Evolutionary conservation across 1,284 basidiomycete genomes (phyloP).

Genomic region (Trichosporon sp.): DNA sequence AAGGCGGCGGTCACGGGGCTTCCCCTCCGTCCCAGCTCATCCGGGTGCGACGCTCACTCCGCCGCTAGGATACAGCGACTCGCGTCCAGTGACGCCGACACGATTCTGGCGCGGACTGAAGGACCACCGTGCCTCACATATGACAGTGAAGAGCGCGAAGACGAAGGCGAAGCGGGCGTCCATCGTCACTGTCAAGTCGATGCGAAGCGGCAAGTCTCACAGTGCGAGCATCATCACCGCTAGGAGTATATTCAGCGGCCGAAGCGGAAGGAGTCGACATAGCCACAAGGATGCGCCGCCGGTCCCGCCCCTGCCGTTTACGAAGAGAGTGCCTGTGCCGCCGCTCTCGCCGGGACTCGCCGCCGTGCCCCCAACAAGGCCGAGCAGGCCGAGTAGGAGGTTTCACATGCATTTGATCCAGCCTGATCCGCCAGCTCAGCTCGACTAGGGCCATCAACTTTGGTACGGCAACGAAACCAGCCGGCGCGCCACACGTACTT

Average conservation of each 20-base stretch:
- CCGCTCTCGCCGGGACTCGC: background rate
- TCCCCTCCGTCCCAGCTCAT: too few species aligned
- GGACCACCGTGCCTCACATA: background rate
- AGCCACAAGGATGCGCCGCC: background rate
- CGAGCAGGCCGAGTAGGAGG: background rate
- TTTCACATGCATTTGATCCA: background rate
- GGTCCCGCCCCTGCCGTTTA: background rate
- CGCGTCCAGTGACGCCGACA: background rate
- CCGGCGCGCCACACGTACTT: too few species aligned
- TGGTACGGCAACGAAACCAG: background rate
- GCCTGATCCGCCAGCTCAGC: background rate
- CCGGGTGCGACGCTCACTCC: too few species aligned
- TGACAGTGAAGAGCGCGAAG: background rate
- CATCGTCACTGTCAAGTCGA: background rate
- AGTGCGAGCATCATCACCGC: background rate
- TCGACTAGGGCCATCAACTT: background rate
- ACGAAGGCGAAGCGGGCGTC: background rate
- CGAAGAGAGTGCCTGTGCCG: background rate
- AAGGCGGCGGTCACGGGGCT: background rate
- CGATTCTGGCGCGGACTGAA: background rate
- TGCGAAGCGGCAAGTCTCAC: background rate
- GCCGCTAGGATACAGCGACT: background rate
- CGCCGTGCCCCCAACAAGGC: background rate
- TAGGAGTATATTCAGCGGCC: background rate
- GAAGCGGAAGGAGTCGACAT: background rate